Percentiles rank a stretch among this genome's conserved stretches.
Evolutionary conservation across 176 grass and related monocot species (phyloP).

Genomic region (Avena eriantha): DNA sequence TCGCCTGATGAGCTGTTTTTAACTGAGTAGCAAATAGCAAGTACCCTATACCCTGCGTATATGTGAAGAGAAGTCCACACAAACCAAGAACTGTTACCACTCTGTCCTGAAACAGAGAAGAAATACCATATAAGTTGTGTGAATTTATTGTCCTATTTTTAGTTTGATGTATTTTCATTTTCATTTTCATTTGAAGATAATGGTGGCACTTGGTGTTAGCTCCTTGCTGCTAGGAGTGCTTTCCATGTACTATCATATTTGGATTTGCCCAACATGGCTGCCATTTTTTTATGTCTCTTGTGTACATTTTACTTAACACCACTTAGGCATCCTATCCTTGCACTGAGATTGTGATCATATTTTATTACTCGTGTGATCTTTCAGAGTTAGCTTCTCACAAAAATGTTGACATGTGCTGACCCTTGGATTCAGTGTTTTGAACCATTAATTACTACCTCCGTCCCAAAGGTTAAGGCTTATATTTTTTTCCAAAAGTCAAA

Average conservation of each 20-base stretch:
- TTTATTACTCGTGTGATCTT: conserved; percentile 23
- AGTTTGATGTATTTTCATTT: conserved; percentile 2
- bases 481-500: background rate
- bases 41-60: background rate
- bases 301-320: conserved; percentile 6
- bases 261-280: background rate
- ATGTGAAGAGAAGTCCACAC: conserved; percentile 12
- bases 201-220: background rate
- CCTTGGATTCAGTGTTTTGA: conserved; percentile 3
- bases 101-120: conserved; percentile 6
- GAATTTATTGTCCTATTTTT: background rate
- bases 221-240: conserved; percentile 13
- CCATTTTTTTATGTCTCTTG: conserved; percentile 4
- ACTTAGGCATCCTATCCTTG: background rate
- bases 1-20: background rate
- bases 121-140: conserved; percentile 11
- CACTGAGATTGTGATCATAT: conserved; percentile 17
- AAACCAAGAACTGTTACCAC: background rate
- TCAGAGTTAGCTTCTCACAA: conserved; percentile 29
- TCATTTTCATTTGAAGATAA: conserved; percentile 31
- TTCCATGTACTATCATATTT: conserved; percentile 31
- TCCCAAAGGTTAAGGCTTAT: background rate
- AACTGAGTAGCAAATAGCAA: conserved; percentile 15
- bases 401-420: conserved; percentile 9
- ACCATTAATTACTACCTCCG: background rate